Conservation (phyloP, 345 rosid genomes). For the Pseudoturritis turrita region DNA sequence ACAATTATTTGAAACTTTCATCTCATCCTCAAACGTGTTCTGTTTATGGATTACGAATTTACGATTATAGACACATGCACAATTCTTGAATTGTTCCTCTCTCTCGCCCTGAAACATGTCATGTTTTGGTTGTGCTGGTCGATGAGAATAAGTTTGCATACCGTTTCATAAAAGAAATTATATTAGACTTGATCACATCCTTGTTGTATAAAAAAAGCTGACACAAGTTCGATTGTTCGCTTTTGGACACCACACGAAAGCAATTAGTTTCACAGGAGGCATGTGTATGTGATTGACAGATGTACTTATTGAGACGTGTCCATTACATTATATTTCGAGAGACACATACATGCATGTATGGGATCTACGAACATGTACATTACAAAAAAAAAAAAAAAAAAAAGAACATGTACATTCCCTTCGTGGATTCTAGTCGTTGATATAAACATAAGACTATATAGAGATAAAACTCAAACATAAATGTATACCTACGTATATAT, state of each 20-base stretch:
- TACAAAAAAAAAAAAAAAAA: too few species aligned
- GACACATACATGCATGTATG: slow-evolving; percentile 2
- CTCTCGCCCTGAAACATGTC: neutral
- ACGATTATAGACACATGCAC: neutral
- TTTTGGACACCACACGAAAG: slow-evolving; percentile 6
- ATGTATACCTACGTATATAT: neutral
- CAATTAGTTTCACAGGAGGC: slow-evolving; percentile 12
- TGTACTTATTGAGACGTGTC: slow-evolving; percentile 13
- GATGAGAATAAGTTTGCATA: neutral
- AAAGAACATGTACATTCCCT: neutral
- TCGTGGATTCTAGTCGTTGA: neutral
- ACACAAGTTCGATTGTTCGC: neutral
- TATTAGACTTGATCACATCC: neutral
- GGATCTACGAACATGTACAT: neutral
- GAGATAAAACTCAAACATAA: neutral
- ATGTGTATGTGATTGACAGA: slow-evolving; percentile 8
- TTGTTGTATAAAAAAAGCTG: neutral
- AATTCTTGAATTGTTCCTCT: neutral
- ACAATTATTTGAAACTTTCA: neutral
- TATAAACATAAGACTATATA: neutral
- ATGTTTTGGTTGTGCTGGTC: neutral
- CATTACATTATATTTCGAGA: neutral
- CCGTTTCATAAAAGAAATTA: neutral
- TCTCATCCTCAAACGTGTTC: neutral
- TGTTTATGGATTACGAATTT: neutral